A percentile compares a stretch with the other conserved stretches of the same genome.
Evolutionary conservation across 495 filamentous ascomycete species (phyloP).

Genomic region (Gamarada debralockiae): DNA sequence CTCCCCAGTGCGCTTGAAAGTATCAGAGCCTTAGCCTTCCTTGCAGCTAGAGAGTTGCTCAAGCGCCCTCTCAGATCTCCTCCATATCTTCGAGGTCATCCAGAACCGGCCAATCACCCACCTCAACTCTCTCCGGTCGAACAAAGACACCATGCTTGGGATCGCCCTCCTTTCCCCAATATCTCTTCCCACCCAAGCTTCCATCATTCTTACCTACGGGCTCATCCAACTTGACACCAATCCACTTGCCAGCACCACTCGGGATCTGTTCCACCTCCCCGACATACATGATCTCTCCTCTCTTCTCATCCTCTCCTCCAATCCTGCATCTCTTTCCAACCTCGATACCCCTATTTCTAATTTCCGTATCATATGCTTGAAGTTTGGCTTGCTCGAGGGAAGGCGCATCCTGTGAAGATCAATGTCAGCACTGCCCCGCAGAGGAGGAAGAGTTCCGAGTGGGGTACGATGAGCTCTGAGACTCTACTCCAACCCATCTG

Average conservation of each 20-base stretch:
- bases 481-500: no score
- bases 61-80: conserved; percentile 74
- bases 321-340: conserved; percentile 63
- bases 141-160: conserved; percentile 82
- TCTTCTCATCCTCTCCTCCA: conserved; percentile 59
- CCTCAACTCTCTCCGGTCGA: conserved; percentile 82
- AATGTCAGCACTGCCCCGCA: no score
- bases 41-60: no score
- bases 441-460: no score
- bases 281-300: conserved; percentile 80
- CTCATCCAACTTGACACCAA: conserved; percentile 82
- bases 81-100: conserved; percentile 83
- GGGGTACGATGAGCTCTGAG: no score
- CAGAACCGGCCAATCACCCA: conserved; percentile 76
- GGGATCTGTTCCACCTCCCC: conserved; percentile 82
- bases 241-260: conserved; percentile 67
- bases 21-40: no score
- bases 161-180: conserved; percentile 62
- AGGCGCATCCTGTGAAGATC: conserved; percentile 47
- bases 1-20: no score
- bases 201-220: conserved; percentile 90
- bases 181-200: conserved; percentile 68
- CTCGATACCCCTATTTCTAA: conserved; percentile 61
- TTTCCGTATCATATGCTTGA: conserved; percentile 58
- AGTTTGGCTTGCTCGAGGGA: conserved; percentile 66